These are phyloP conservation scores for Fraxinus baroniana DNA, from an alignment of 305 asterid species.

Conservation along the genomic window DNA sequence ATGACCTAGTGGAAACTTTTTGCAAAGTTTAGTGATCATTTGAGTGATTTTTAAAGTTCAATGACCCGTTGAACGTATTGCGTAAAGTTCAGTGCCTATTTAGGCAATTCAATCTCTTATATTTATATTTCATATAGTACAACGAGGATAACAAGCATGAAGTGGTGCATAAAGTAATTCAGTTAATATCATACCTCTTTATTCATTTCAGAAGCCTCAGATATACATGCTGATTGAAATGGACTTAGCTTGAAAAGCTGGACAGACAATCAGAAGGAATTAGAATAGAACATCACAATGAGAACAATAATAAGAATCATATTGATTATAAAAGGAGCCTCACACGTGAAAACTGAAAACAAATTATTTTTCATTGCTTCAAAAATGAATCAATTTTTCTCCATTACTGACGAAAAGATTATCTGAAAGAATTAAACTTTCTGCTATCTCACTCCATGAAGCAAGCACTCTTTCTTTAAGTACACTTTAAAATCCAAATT, in stretches of 20 bases:
- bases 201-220: constrained; percentile 59
- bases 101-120: no score
- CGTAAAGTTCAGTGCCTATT: no score
- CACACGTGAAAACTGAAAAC: no score
- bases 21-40: no score
- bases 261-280: constrained; percentile 23
- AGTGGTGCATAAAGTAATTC: neutral
- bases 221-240: constrained; percentile 59
- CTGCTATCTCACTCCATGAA: neutral
- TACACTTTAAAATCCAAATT: no score
- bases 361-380: no score
- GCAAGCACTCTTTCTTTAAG: neutral
- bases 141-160: neutral
- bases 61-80: no score
- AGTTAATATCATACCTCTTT: constrained; percentile 59
- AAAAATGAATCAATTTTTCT: no score
- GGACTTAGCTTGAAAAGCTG: constrained; percentile 85
- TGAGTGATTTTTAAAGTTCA: no score
- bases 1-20: no score
- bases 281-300: constrained; percentile 21
- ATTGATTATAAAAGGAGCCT: no score
- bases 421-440: neutral
- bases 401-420: neutral
- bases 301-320: neutral
- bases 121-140: neutral